Evolutionary conservation across 352 stramenopile species (phyloP).

Genomic region (Phytopythium boreale): DNA sequence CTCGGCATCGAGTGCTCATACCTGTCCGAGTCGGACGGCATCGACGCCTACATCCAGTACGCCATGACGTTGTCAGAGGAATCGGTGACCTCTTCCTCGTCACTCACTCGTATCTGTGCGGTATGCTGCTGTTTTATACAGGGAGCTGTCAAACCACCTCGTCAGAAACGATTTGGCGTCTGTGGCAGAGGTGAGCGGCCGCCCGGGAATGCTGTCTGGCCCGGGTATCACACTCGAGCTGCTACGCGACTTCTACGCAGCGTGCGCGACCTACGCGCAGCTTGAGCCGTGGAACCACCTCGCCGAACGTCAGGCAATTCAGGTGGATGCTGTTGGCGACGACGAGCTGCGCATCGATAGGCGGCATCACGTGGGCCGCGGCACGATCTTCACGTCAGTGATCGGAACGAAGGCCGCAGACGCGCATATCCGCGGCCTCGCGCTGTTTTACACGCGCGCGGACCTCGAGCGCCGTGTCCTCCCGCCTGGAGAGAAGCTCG

Average conservation of each 20-base stretch:
- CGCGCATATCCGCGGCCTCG: constrained; percentile 68
- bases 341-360: constrained; percentile 68
- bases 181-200: constrained; percentile 72
- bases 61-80: constrained; percentile 1
- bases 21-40: constrained; percentile 81
- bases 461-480: constrained; percentile 78
- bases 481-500: constrained; percentile 57
- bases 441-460: constrained; percentile 72
- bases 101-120: background rate
- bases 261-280: constrained; percentile 57
- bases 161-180: constrained; percentile 81
- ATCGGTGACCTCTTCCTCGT: background rate
- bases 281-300: constrained; percentile 69
- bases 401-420: constrained; percentile 57
- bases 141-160: constrained; percentile 76
- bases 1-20: constrained; percentile 85
- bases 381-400: constrained; percentile 72
- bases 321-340: constrained; percentile 60
- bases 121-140: constrained; percentile 7
- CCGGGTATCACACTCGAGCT: constrained; percentile 52
- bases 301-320: constrained; percentile 73
- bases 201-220: constrained; percentile 54
- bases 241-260: constrained; percentile 58
- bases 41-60: constrained; percentile 81
- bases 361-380: constrained; percentile 46